Conservation (phyloP, 2,329 filamentous ascomycete genomes). For the Arthrinium phaeospermum region DNA sequence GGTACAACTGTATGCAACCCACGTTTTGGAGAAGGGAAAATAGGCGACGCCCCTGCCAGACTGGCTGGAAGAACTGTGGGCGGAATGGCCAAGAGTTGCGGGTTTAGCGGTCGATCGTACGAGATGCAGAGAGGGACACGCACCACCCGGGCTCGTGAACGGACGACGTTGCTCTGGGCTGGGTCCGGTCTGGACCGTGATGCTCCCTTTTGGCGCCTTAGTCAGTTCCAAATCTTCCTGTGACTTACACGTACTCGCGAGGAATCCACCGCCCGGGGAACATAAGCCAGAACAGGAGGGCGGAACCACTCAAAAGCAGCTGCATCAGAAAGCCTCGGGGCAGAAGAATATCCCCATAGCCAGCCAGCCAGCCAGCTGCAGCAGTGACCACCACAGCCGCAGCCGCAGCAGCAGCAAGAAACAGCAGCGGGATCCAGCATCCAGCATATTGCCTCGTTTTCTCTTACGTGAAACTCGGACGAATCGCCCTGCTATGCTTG, state of each 20-base stretch:
- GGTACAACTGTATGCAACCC: not conserved
- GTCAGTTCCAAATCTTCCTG: not conserved
- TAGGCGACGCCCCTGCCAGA: not conserved
- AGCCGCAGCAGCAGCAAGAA: not conserved
- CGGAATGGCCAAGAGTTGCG: not conserved
- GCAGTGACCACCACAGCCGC: not conserved
- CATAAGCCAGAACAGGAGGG: not conserved
- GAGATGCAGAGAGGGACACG: constrained; percentile 9
- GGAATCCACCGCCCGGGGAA: constrained; percentile 10
- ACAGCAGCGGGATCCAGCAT: not conserved
- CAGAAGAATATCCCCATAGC: not conserved
- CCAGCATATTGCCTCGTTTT: not conserved
- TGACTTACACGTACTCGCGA: constrained; percentile 2
- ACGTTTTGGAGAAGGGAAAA: not conserved
- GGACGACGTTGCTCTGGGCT: not conserved
- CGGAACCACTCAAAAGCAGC: not conserved
- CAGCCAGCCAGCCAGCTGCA: not conserved
- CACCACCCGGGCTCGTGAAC: constrained; percentile 5
- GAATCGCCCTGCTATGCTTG: not conserved
- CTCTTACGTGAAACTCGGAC: not conserved
- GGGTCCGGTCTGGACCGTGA: constrained; percentile 12
- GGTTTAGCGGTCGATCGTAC: constrained; percentile 15
- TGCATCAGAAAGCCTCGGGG: constrained; percentile 7
- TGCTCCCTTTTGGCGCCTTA: constrained; percentile 4
- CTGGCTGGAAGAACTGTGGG: not conserved